Evolutionary conservation across 805 yeast species (phyloP).

Genomic region (Debaryomyces castellii): DNA sequence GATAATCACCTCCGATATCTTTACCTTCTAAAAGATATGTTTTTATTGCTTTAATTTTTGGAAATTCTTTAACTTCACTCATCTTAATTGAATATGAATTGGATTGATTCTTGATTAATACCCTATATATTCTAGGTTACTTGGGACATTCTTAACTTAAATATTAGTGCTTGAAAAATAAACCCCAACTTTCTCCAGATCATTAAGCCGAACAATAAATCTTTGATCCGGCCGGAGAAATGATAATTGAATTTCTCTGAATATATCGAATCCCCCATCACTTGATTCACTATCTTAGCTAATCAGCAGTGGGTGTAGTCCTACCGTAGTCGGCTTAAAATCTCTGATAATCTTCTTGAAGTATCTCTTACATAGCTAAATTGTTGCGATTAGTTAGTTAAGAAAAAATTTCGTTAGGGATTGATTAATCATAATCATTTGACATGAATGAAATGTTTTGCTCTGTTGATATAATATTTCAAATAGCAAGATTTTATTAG

Average conservation of each 20-base stretch:
- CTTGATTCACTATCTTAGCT: too few species aligned
- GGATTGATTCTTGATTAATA: neutral
- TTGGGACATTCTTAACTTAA: neutral
- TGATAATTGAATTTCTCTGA: neutral
- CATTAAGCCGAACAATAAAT: neutral
- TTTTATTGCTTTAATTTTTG: constrained; percentile 42
- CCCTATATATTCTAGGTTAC: too few species aligned
- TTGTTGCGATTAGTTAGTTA: too few species aligned
- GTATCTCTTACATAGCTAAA: too few species aligned
- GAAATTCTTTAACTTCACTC: constrained; percentile 32
- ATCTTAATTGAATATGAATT: constrained; percentile 5
- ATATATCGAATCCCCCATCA: neutral
- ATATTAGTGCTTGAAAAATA: neutral
- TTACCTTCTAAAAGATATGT: constrained; percentile 43
- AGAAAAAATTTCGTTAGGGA: too few species aligned
- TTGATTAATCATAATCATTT: too few species aligned
- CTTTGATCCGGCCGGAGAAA: neutral
- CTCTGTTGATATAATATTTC: too few species aligned
- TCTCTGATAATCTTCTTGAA: too few species aligned
- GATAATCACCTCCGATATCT: constrained; percentile 53
- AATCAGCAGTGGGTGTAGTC: neutral
- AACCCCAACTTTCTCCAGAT: neutral
- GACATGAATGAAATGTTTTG: too few species aligned
- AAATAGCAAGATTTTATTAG: too few species aligned
- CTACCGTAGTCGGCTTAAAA: too few species aligned